These are phyloP conservation scores for Rhodomyrtus tomentosa DNA, from an alignment of 345 rosid species.

Conservation along the genomic window DNA sequence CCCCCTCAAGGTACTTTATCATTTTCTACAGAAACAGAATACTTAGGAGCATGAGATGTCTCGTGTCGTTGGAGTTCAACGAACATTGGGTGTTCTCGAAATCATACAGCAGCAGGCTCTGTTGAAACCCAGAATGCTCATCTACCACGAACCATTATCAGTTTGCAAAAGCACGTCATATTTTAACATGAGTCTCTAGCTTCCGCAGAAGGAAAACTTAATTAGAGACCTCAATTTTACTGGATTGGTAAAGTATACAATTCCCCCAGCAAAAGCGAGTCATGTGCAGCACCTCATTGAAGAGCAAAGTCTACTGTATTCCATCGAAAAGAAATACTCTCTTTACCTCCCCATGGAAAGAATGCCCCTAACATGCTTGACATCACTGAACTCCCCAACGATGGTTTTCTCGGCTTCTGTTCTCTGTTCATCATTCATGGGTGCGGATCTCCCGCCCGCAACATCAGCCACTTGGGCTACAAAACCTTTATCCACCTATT, in stretches of 20 bases:
- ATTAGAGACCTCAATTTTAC: background rate
- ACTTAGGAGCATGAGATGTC: background rate
- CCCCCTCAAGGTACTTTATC: background rate
- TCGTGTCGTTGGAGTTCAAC: background rate
- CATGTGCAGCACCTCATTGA: background rate
- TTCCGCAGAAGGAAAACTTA: background rate
- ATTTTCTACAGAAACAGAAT: background rate
- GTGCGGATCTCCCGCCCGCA: slow-evolving; percentile 60
- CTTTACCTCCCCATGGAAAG: slow-evolving; percentile 81
- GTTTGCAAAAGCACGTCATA: background rate
- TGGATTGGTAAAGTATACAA: background rate
- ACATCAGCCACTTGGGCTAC: slow-evolving; percentile 99
- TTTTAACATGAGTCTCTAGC: background rate
- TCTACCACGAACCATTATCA: background rate
- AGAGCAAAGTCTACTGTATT: background rate
- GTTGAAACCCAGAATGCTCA: background rate
- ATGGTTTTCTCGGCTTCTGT: slow-evolving; percentile 62
- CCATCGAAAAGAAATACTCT: background rate
- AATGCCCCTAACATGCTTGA: slow-evolving; percentile 84
- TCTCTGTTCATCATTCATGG: slow-evolving; percentile 79
- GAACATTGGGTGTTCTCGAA: background rate
- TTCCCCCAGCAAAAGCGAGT: background rate
- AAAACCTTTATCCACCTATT: slow-evolving; percentile 88
- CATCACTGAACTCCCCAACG: slow-evolving; percentile 81
- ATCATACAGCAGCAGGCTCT: background rate